phyloP scores from a whole-genome alignment of 2,329 filamentous ascomycete species.

The Neofusicoccum ribis region DNA sequence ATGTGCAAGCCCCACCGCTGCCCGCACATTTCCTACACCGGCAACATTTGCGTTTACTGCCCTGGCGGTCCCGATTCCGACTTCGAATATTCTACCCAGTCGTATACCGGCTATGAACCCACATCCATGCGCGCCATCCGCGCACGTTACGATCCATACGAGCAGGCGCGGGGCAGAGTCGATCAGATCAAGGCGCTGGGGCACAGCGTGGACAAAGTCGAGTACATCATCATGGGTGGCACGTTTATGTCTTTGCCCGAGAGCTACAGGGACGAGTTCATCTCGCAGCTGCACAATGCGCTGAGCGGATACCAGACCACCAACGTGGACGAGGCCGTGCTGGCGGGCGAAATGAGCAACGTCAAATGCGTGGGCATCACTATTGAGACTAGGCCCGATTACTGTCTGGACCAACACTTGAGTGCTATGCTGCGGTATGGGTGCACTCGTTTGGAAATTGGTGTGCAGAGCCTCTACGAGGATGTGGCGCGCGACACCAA shows the following conservation, averaged over 20 bases:
- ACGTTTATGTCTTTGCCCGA: constrained; percentile 97
- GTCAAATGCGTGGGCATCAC: constrained; percentile 98
- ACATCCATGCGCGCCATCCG: constrained; percentile 98
- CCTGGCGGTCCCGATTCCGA: constrained; percentile 96
- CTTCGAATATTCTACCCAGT: constrained; percentile 98
- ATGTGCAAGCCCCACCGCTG: constrained; percentile 99
- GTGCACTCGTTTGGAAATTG: constrained; percentile 90
- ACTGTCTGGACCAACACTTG: constrained; percentile 93
- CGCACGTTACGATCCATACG: constrained; percentile 94
- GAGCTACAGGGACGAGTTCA: constrained; percentile 88
- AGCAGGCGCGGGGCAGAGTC: constrained; percentile 91
- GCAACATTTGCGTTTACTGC: constrained; percentile 98
- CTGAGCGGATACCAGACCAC: constrained; percentile 93
- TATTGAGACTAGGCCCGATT: constrained; percentile 95
- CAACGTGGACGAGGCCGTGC: constrained; percentile 92
- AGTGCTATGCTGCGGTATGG: constrained; percentile 97
- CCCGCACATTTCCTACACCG: constrained; percentile 96
- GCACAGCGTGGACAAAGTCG: constrained; percentile 97
- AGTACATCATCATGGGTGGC: constrained; percentile 99
- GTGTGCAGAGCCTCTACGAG: constrained; percentile 95
- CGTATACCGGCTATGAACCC: constrained; percentile 97
- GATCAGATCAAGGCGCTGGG: constrained; percentile 95
- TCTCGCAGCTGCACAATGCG: constrained; percentile 93
- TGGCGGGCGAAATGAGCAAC: constrained; percentile 93
- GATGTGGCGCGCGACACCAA: constrained; percentile 98